Evolutionary conservation across 768 basidiomycete genomes (phyloP).

Genomic region (Floccularia luteovirens): DNA sequence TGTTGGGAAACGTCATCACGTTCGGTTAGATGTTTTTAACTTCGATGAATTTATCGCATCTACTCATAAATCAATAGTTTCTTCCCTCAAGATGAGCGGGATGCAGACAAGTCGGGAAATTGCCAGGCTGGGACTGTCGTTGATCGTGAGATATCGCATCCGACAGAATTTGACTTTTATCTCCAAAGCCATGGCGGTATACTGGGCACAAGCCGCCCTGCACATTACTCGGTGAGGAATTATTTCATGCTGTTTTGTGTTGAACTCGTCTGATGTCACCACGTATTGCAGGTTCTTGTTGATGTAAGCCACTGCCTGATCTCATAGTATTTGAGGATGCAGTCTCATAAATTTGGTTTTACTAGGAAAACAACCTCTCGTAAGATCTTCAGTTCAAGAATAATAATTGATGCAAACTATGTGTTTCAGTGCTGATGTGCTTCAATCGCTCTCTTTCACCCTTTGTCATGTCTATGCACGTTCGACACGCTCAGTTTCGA

Average conservation of each 20-base stretch:
- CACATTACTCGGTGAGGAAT: constrained; percentile 36
- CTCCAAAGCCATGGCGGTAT: constrained; percentile 72
- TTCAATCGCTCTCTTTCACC: constrained; percentile 65
- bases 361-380: constrained; percentile 50
- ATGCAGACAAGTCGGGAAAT: constrained; percentile 64
- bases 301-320: constrained; percentile 25
- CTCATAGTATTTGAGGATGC: not conserved
- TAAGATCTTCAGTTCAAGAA: constrained; percentile 17
- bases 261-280: not conserved
- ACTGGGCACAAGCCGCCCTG: constrained; percentile 60
- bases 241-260: not conserved
- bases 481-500: constrained; percentile 74
- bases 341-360: not conserved
- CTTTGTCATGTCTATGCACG: constrained; percentile 52
- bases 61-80: not conserved
- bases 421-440: constrained; percentile 42
- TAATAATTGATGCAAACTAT: not conserved
- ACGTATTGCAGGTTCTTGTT: constrained; percentile 28
- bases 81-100: constrained; percentile 16
- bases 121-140: constrained; percentile 76
- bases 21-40: constrained; percentile 23
- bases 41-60: not conserved
- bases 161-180: constrained; percentile 73
- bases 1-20: constrained; percentile 62
- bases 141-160: constrained; percentile 63